A percentile compares a stretch with the other conserved stretches of the same genome.
Evolutionary conservation across 2,329 filamentous ascomycete species (phyloP).

Genomic region (Cladobotryum protrusum): DNA sequence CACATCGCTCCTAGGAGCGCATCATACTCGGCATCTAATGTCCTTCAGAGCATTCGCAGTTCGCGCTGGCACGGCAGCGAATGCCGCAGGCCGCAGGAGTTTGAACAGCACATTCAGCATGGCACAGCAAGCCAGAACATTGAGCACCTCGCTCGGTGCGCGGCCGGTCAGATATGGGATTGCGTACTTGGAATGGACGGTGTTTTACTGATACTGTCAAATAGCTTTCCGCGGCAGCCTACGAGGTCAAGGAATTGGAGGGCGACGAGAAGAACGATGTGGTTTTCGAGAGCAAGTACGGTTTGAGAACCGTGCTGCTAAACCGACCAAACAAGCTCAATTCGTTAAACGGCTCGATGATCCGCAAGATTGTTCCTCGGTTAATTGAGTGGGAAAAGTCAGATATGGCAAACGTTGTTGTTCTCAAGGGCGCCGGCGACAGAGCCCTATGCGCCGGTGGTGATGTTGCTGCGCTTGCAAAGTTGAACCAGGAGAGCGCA

Average conservation of each 20-base stretch:
- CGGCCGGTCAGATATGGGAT: constrained; percentile 16
- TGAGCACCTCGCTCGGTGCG: constrained; percentile 48
- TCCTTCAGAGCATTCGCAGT: constrained; percentile 48
- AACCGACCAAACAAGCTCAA: constrained; percentile 92
- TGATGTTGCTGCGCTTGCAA: constrained; percentile 75
- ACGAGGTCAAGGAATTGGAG: constrained; percentile 47
- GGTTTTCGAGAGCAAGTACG: constrained; percentile 81
- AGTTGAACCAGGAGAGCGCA: constrained; percentile 60
- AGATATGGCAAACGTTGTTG: constrained; percentile 83
- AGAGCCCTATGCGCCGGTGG: constrained; percentile 90
- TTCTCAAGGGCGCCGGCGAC: constrained; percentile 83
- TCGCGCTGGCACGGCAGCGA: constrained; percentile 48
- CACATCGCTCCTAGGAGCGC: constrained; percentile 27
- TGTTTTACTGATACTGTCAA: constrained; percentile 10
- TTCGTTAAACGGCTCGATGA: constrained; percentile 90
- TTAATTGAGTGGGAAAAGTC: constrained; percentile 93
- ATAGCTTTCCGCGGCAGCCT: constrained; percentile 31
- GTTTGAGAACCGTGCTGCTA: constrained; percentile 84
- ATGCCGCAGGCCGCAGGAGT: constrained; percentile 36
- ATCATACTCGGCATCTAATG: constrained; percentile 42
- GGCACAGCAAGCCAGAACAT: constrained; percentile 74
- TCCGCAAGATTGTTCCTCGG: constrained; percentile 83
- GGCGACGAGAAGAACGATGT: constrained; percentile 84
- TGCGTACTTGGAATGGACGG: not conserved
- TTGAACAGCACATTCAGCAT: constrained; percentile 49